Evolutionary conservation across 805 yeast species (phyloP).

Genomic region (Metschnikowia anglica): DNA sequence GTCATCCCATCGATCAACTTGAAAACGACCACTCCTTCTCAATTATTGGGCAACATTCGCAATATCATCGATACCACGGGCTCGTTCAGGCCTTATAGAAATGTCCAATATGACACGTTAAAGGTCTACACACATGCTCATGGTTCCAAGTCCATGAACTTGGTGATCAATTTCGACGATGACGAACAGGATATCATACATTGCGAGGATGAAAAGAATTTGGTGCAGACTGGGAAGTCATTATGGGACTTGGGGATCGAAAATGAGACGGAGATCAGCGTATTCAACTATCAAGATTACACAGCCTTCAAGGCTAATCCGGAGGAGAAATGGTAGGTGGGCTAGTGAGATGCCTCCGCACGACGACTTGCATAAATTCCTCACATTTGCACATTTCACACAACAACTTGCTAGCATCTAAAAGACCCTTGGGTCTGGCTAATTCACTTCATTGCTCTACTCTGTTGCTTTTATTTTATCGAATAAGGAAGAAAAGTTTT

Average conservation of each 20-base stretch:
- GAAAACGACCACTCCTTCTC: conserved; percentile 61
- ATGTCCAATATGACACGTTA: conserved; percentile 66
- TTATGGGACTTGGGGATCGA: conserved; percentile 48
- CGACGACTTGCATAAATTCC: neutral
- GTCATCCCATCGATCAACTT: conserved; percentile 71
- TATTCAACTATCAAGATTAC: conserved; percentile 72
- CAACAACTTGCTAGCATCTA: conserved; percentile 4
- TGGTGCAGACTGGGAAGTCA: conserved; percentile 17
- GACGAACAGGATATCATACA: conserved; percentile 64
- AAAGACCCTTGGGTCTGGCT: neutral
- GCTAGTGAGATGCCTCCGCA: neutral
- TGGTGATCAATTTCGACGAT: conserved; percentile 86
- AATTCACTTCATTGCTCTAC: neutral
- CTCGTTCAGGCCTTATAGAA: conserved; percentile 78
- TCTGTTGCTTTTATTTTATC: neutral
- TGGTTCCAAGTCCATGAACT: conserved; percentile 87
- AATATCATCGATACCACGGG: conserved; percentile 55
- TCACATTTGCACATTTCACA: neutral
- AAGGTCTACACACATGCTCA: conserved; percentile 95
- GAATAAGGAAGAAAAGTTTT: too few relatives aligned
- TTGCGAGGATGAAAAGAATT: conserved; percentile 21
- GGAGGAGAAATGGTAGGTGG: conserved; percentile 76
- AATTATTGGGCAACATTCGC: conserved; percentile 54
- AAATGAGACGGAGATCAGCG: conserved; percentile 89
- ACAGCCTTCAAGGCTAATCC: conserved; percentile 73